Evolutionary conservation across 2,329 filamentous ascomycete genomes (phyloP).

Genomic region (Fusarium torulosum): DNA sequence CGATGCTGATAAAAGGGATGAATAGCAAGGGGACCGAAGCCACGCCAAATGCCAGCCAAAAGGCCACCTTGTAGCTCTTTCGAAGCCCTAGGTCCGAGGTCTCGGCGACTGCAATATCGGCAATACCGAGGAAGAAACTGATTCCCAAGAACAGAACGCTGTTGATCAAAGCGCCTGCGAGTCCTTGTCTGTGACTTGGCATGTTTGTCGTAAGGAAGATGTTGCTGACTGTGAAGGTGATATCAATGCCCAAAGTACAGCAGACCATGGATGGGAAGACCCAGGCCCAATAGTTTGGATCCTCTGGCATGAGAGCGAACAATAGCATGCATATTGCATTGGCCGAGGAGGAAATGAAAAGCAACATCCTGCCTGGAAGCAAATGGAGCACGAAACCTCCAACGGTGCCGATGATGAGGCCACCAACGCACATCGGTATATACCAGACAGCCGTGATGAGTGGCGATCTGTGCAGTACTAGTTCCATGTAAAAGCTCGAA

Average conservation of each 20-base stretch:
- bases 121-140: constrained; percentile 72
- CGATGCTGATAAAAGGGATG: constrained; percentile 43
- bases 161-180: constrained; percentile 75
- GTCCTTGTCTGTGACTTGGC: constrained; percentile 68
- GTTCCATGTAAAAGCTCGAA: constrained; percentile 71
- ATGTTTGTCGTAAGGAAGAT: constrained; percentile 76
- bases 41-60: constrained; percentile 46
- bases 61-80: constrained; percentile 47
- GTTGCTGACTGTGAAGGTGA: constrained; percentile 74
- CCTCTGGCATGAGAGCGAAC: constrained; percentile 67
- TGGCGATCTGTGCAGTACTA: constrained; percentile 64
- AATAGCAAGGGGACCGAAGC: constrained; percentile 39
- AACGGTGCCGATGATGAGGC: constrained; percentile 66
- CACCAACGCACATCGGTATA: constrained; percentile 69
- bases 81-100: constrained; percentile 55
- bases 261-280: constrained; percentile 72
- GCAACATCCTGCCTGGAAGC: constrained; percentile 65
- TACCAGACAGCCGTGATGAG: constrained; percentile 71
- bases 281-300: constrained; percentile 72
- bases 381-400: constrained; percentile 69
- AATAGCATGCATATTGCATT: constrained; percentile 65
- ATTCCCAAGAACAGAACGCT: constrained; percentile 72
- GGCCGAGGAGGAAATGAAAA: constrained; percentile 64
- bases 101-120: constrained; percentile 65
- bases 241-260: constrained; percentile 73